phyloP scores from a whole-genome alignment of 371 early-diverging fungal species.

The Rhizomucor pusillus region DNA sequence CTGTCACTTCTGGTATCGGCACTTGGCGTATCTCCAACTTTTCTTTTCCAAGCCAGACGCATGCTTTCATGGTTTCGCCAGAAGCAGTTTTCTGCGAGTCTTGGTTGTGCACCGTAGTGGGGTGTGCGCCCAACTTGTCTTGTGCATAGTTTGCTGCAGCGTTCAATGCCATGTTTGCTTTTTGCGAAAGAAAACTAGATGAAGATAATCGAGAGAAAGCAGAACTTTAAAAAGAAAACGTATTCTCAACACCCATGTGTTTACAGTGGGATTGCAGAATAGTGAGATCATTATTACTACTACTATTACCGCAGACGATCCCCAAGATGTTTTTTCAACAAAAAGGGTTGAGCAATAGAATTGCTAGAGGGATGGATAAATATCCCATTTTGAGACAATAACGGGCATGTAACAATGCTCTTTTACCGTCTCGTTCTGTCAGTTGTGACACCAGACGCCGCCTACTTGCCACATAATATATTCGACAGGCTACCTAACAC shows the following conservation, averaged over 20 bases:
- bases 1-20: slow-evolving; percentile 45
- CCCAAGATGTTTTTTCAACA: no score
- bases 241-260: not conserved
- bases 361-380: no score
- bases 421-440: not conserved
- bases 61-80: slow-evolving; percentile 40
- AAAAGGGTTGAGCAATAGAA: no score
- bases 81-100: slow-evolving; percentile 24
- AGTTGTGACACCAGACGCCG: not conserved
- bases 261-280: not conserved
- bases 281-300: not conserved
- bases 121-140: slow-evolving; percentile 37
- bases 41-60: slow-evolving; percentile 47
- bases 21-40: slow-evolving; percentile 42
- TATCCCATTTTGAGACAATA: no score
- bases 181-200: not conserved
- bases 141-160: slow-evolving; percentile 45
- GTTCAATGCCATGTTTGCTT: slow-evolving; percentile 18
- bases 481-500: not conserved
- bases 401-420: not conserved
- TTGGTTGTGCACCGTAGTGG: slow-evolving; percentile 35
- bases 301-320: not conserved
- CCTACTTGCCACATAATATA: not conserved
- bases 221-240: not conserved
- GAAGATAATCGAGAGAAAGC: not conserved